phyloP scores from a whole-genome alignment of 2,329 filamentous ascomycete genomes.

The Beauveria rudraprayagi region DNA sequence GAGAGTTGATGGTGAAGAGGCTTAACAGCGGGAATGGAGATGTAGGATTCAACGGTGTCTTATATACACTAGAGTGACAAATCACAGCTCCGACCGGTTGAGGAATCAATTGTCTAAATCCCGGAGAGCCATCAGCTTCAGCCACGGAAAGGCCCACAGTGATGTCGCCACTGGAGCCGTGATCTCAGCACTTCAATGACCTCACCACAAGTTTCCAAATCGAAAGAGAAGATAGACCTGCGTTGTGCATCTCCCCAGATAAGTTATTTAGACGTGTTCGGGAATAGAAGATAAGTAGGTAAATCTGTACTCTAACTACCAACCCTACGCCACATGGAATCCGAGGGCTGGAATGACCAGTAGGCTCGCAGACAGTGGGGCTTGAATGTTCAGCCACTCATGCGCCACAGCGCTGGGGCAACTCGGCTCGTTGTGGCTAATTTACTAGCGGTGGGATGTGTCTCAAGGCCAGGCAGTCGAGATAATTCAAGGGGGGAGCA shows the following conservation, averaged over 20 bases:
- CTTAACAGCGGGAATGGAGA: neutral
- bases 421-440: neutral
- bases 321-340: neutral
- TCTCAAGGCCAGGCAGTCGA: constrained; percentile 8
- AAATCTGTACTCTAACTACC: no score
- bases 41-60: neutral
- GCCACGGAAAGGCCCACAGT: constrained; percentile 3
- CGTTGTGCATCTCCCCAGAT: no score
- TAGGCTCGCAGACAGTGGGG: neutral
- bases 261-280: neutral
- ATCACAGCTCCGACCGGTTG: constrained; percentile 3
- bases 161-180: constrained; percentile 3
- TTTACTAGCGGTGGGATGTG: constrained; percentile 9
- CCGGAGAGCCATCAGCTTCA: neutral
- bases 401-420: neutral
- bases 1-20: neutral
- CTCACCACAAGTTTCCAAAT: neutral
- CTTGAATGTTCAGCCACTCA: neutral
- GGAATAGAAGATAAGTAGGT: neutral
- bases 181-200: neutral
- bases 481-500: constrained; percentile 5
- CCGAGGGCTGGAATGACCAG: neutral
- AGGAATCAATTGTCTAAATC: constrained; percentile 6
- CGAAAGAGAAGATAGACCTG: no score
- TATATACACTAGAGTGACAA: constrained; percentile 8